Evolutionary conservation across 345 rosid species (phyloP).

Genomic region (Erucastrum elatum): DNA sequence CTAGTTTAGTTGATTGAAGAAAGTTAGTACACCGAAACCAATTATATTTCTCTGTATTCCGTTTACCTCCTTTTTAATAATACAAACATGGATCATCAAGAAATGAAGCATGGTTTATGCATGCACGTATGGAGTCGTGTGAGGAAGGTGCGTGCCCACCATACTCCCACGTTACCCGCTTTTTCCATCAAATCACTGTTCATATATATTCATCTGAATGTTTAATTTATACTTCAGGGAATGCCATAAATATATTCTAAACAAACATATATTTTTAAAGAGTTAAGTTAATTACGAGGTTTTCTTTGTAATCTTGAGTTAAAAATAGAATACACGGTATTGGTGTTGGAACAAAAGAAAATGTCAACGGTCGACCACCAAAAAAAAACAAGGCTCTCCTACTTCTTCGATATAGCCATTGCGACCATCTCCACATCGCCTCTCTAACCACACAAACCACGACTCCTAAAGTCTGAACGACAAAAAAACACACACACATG

Average conservation of each 20-base stretch:
- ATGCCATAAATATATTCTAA: not conserved
- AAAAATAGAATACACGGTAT: constrained; percentile 30
- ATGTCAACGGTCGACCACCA: constrained; percentile 29
- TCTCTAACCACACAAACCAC: constrained; percentile 37
- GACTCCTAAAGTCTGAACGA: constrained; percentile 26
- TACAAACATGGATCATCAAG: not conserved
- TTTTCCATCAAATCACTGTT: constrained; percentile 23
- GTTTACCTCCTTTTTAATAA: not conserved
- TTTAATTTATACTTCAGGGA: not conserved
- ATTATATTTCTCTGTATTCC: too few species aligned
- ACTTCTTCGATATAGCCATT: constrained; percentile 35
- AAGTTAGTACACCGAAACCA: too few species aligned
- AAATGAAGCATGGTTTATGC: constrained; percentile 33
- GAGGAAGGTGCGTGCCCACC: constrained; percentile 36
- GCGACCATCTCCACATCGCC: constrained; percentile 19
- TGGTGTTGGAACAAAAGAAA: constrained; percentile 22
- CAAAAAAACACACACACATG: constrained; percentile 37
- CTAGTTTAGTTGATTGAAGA: too few species aligned
- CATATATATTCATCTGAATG: not conserved
- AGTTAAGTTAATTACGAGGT: constrained; percentile 17
- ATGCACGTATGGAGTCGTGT: constrained; percentile 35
- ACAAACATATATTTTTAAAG: not conserved
- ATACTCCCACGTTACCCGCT: constrained; percentile 30
- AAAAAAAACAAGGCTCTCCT: constrained; percentile 40
- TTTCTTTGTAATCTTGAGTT: not conserved